These are phyloP conservation scores for Metahyphopichia silvanorum DNA, from an alignment of 805 yeast genomes.

Conservation along the genomic window DNA sequence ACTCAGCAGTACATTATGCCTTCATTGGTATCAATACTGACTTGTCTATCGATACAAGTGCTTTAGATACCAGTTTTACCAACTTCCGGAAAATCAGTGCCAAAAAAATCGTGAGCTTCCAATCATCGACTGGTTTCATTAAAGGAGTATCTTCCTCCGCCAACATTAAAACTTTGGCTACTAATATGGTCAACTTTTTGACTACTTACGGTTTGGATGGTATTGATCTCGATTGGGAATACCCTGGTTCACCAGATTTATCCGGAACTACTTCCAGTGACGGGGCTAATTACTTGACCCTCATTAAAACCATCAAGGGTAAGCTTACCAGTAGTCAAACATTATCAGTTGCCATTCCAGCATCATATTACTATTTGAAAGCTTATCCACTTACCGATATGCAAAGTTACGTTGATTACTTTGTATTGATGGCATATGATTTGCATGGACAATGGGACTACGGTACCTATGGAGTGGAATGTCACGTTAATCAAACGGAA, in stretches of 20 bases:
- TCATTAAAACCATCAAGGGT: conserved; percentile 10
- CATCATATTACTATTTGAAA: conserved; percentile 13
- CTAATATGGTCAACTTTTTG: conserved; percentile 9
- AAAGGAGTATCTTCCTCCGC: conserved; percentile 7
- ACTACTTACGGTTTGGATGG: conserved; percentile 13
- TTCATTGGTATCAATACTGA: conserved; percentile 11
- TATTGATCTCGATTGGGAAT: conserved; percentile 19
- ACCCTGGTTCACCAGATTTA: conserved; percentile 11
- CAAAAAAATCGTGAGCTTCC: conserved; percentile 9
- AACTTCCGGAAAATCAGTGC: conserved; percentile 7
- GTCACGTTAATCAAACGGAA: conserved; percentile 12
- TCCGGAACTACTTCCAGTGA: conserved; percentile 12
- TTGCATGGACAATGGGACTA: conserved; percentile 11
- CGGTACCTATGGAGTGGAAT: conserved; percentile 4
- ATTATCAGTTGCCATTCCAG: conserved; percentile 15
- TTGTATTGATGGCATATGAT: conserved; percentile 16
- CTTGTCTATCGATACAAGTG: conserved; percentile 6
- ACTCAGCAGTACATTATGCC: conserved; percentile 13
- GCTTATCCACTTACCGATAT: conserved; percentile 12
- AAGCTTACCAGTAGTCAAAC: conserved; percentile 8
- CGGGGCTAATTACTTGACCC: conserved; percentile 11
- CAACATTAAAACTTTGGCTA: conserved; percentile 11
- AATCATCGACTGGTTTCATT: conserved; percentile 10
- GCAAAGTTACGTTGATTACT: conserved; percentile 12
- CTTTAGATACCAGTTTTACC: conserved; percentile 3